These are phyloP conservation scores for Priceomyces fermenticarens DNA, from an alignment of 805 yeast species.

Conservation along the genomic window DNA sequence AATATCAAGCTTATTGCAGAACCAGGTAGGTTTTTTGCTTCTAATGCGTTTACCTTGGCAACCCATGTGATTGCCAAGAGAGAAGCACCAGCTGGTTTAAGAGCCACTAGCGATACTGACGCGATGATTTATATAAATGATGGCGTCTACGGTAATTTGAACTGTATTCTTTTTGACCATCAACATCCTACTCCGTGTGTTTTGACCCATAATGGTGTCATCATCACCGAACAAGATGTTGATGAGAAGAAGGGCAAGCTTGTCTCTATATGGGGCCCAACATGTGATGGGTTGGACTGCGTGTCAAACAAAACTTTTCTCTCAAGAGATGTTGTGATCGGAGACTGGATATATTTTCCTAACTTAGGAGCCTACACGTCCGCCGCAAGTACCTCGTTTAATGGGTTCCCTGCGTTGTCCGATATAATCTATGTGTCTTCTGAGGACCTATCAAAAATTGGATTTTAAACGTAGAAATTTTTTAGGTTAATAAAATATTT, in stretches of 20 bases:
- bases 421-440: constrained; percentile 57
- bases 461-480: no score
- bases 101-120: constrained; percentile 24
- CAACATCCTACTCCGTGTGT: constrained; percentile 73
- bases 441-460: constrained; percentile 5
- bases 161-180: constrained; percentile 91
- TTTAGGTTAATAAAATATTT: no score
- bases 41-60: constrained; percentile 82
- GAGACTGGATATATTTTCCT: constrained; percentile 90
- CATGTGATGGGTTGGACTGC: constrained; percentile 95
- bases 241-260: constrained; percentile 24
- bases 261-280: constrained; percentile 95
- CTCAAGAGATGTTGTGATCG: constrained; percentile 63
- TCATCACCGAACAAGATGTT: constrained; percentile 7
- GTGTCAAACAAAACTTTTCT: constrained; percentile 53
- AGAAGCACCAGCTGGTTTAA: constrained; percentile 19
- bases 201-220: constrained; percentile 48
- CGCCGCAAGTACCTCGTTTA: constrained; percentile 89
- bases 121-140: constrained; percentile 88
- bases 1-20: constrained; percentile 69
- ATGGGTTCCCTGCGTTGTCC: constrained; percentile 72
- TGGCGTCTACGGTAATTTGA: constrained; percentile 94
- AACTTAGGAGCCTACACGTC: constrained; percentile 89
- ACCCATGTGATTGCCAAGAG: constrained; percentile 85
- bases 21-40: constrained; percentile 89